Percentiles rank a stretch among this genome's conserved stretches.
These are phyloP conservation scores for Hypoxylon crocopeplum DNA, from an alignment of 495 filamentous ascomycete species.

Conservation along the genomic window DNA sequence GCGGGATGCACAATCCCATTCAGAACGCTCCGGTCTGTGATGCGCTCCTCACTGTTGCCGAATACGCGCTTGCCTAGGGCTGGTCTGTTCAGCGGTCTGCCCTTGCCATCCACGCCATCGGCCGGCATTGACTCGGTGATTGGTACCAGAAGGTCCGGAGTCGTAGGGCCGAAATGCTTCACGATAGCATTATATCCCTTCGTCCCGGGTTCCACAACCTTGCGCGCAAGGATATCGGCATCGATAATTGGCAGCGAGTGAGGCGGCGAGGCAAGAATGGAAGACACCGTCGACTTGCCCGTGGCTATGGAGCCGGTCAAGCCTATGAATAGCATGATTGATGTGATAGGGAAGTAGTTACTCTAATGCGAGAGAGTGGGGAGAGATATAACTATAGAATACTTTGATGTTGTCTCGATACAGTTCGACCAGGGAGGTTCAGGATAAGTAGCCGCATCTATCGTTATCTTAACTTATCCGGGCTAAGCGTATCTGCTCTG, in stretches of 20 bases:
- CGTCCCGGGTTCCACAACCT: slow-evolving; percentile 91
- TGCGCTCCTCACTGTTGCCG: slow-evolving; percentile 68
- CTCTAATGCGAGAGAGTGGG: background rate
- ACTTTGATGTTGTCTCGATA: slow-evolving; percentile 15
- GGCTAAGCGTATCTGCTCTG: slow-evolving; percentile 7
- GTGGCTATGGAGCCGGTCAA: slow-evolving; percentile 98
- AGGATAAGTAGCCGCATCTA: slow-evolving; percentile 23
- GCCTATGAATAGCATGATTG: slow-evolving; percentile 88
- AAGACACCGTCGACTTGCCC: slow-evolving; percentile 95
- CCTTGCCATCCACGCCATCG: slow-evolving; percentile 54
- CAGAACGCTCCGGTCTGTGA: slow-evolving; percentile 71
- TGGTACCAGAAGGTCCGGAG: slow-evolving; percentile 81
- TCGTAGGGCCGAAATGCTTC: slow-evolving; percentile 75
- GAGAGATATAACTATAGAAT: background rate
- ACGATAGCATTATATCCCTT: slow-evolving; percentile 81
- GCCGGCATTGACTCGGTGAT: slow-evolving; percentile 49
- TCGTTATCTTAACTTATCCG: slow-evolving; percentile 3
- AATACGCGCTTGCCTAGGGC: slow-evolving; percentile 87
- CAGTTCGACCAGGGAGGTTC: slow-evolving; percentile 2
- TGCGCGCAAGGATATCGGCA: slow-evolving; percentile 87
- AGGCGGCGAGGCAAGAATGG: slow-evolving; percentile 76
- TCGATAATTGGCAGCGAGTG: slow-evolving; percentile 93
- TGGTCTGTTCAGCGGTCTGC: slow-evolving; percentile 80
- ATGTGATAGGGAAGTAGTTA: slow-evolving; percentile 3
- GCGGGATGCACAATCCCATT: slow-evolving; percentile 94